Evolutionary conservation across 805 yeast genomes (phyloP).

Genomic region (Lipomyces orientalis): DNA sequence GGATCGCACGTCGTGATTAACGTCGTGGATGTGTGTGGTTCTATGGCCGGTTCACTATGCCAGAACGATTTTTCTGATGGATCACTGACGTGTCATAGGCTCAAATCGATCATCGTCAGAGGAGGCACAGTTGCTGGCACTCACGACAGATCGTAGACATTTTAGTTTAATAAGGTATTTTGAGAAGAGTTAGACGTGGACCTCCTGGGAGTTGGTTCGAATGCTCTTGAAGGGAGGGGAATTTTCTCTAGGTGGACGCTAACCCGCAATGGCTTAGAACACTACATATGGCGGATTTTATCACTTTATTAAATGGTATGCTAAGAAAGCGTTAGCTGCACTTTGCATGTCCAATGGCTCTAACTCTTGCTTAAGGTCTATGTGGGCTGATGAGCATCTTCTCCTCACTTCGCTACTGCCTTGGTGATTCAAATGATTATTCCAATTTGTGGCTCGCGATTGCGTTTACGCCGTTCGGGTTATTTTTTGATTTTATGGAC

Average conservation of each 20-base stretch:
- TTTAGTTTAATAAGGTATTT: slow-evolving; percentile 69
- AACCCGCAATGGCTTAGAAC: slow-evolving; percentile 53
- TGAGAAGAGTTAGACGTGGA: neutral
- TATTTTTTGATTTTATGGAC: slow-evolving; percentile 94
- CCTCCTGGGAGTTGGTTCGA: neutral
- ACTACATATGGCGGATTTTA: slow-evolving; percentile 94
- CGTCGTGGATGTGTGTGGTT: neutral
- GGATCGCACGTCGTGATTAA: neutral
- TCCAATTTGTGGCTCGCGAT: slow-evolving; percentile 75
- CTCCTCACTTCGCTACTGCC: slow-evolving; percentile 79
- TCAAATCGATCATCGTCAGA: slow-evolving; percentile 25
- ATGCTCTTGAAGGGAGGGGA: neutral
- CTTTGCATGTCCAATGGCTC: neutral
- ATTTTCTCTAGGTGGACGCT: neutral
- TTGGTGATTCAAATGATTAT: slow-evolving; percentile 68
- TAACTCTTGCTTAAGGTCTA: slow-evolving; percentile 52
- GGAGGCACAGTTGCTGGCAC: slow-evolving; percentile 74
- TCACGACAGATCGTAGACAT: slow-evolving; percentile 83
- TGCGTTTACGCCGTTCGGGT: slow-evolving; percentile 84
- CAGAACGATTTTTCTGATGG: neutral
- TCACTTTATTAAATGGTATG: slow-evolving; percentile 80
- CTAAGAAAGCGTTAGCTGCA: neutral
- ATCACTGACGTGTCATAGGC: neutral
- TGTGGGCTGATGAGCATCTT: slow-evolving; percentile 91
- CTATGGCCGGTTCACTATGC: neutral